Base-by-base conservation (phyloP, 805 yeast species). In the Ogataea degrootiae region DNA sequence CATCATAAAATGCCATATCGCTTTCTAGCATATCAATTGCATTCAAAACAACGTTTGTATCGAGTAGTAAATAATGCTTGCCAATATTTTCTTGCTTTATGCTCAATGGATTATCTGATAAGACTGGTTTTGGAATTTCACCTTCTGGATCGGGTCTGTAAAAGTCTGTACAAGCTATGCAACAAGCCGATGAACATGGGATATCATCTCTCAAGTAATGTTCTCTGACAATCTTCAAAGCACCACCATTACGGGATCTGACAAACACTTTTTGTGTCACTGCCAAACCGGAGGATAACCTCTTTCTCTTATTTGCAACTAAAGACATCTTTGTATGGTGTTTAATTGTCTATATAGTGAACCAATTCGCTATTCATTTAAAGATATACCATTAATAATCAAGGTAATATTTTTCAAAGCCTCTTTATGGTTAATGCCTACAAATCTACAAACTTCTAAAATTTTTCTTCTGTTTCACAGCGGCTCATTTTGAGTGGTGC, bases 161-260 rank as follows among this genome's bases (percentile, higher is more conserved):
- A 31, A 74, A 70, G 23, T 68, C 68, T 12, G 71, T 67, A 66
- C 99, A 94, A 34, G 59, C 62, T 9, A 68, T 59, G 67, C 99
- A 94, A 1, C 78, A 70, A 53, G 70, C 73, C 2, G 96, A 87
- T 45, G 84, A 81, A 67, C 99, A 94, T 17, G 97, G 96, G 43
- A 94, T 89, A 67, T 94, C 99, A 45, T 79, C 80, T 65, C 99
- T 77, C 48, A 94, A 71, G 62, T 94, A 94, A 66, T 92, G 99
- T 63, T 94, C 99, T 55, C 97, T 76, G 9, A 92, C 96, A 26
- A 94, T 78, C 64, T 94, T 92, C 34, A 90, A 76, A 5, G 97
- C 97, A 40, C 84, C 83, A 9, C 98, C 98, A 52, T 85, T 82
- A 58, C 94, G 77, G 2, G 97, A 87, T 58, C 97, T 73, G 47